phyloP scores from a whole-genome alignment of 2,329 filamentous ascomycete genomes.

The Capronia americana region DNA sequence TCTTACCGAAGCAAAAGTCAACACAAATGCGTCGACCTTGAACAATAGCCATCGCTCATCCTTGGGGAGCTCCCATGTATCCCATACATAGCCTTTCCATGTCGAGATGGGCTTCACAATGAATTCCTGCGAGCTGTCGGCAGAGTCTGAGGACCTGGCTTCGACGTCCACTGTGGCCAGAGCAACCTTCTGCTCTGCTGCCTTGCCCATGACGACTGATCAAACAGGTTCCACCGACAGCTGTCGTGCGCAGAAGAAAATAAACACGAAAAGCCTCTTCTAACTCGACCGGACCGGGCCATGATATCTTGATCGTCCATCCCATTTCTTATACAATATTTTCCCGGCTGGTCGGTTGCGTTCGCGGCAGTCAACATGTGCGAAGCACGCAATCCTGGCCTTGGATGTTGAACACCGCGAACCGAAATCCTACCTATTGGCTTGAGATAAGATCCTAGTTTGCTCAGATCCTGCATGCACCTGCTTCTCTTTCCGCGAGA shows the following conservation, averaged over 20 bases:
- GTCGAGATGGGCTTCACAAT: slow-evolving; percentile 43
- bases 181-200: slow-evolving; percentile 12
- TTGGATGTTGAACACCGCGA: slow-evolving; percentile 18
- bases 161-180: slow-evolving; percentile 16
- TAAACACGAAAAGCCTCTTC: background rate
- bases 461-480: background rate
- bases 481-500: slow-evolving; percentile 5
- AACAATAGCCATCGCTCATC: slow-evolving; percentile 50
- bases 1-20: slow-evolving; percentile 43
- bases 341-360: slow-evolving; percentile 12
- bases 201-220: slow-evolving; percentile 13
- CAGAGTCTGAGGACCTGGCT: slow-evolving; percentile 15
- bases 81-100: slow-evolving; percentile 60
- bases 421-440: slow-evolving; percentile 18
- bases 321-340: slow-evolving; percentile 17
- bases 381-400: slow-evolving; percentile 21
- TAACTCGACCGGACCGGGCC: background rate
- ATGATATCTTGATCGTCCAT: slow-evolving; percentile 8
- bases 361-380: background rate
- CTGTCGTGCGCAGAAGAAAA: slow-evolving; percentile 4
- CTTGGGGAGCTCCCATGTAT: slow-evolving; percentile 58
- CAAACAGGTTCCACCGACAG: background rate
- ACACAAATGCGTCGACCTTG: slow-evolving; percentile 42
- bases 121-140: slow-evolving; percentile 21
- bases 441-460: slow-evolving; percentile 18